Conservation (phyloP, 2,329 filamentous ascomycete species). For the Penicillium sp. region DNA sequence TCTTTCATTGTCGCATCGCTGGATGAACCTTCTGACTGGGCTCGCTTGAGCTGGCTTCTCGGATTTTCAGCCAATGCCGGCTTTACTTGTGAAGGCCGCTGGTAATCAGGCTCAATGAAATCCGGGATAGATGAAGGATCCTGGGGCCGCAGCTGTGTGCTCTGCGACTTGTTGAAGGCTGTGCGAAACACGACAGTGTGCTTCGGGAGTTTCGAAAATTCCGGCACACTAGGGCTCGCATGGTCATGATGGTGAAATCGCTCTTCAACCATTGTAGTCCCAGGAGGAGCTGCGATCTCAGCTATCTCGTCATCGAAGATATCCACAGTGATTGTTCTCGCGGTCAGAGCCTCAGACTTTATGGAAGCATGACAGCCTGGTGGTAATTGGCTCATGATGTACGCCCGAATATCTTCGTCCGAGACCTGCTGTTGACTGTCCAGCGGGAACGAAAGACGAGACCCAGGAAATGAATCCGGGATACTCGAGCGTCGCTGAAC, state of each 20-base stretch:
- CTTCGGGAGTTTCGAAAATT: conserved; percentile 38
- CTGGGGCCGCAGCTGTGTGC: conserved; percentile 34
- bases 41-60: neutral
- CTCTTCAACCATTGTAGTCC: conserved; percentile 48
- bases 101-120: conserved; percentile 1
- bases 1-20: conserved; percentile 2
- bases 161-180: conserved; percentile 43
- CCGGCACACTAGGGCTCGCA: conserved; percentile 42
- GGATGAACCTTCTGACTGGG: conserved; percentile 3
- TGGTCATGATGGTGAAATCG: conserved; percentile 55
- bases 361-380: conserved; percentile 45
- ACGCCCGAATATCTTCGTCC: conserved; percentile 50
- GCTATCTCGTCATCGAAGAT: conserved; percentile 45
- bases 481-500: conserved; percentile 35
- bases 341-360: conserved; percentile 43
- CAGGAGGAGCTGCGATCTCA: conserved; percentile 47
- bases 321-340: conserved; percentile 50
- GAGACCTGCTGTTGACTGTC: conserved; percentile 40
- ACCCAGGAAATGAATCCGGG: conserved; percentile 23
- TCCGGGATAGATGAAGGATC: neutral
- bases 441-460: conserved; percentile 34
- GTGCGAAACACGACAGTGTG: conserved; percentile 50
- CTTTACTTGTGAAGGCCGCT: neutral
- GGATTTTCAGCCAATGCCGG: neutral
- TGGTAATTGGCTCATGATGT: conserved; percentile 48